Conservation (phyloP, 176 grass and related monocot species). For the Aechmea fasciata region DNA sequence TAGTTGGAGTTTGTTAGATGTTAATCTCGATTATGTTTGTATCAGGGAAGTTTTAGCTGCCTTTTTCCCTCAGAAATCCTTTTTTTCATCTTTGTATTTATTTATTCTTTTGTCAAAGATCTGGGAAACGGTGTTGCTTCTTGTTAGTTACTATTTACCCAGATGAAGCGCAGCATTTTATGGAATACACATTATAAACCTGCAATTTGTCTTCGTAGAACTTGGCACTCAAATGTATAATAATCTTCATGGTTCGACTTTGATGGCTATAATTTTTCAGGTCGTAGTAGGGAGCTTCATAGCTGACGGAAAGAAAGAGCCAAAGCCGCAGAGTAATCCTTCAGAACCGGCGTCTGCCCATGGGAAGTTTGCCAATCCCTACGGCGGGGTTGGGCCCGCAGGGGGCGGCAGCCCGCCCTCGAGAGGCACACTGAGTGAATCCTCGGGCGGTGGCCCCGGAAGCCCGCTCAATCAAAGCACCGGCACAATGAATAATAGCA, state of each 20-base stretch:
- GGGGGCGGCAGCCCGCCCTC: slow-evolving; percentile 50
- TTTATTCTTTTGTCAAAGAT: too few relatives aligned
- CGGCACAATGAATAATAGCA: slow-evolving; percentile 29
- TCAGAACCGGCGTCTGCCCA: slow-evolving; percentile 25
- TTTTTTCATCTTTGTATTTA: too few relatives aligned
- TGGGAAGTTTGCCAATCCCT: slow-evolving; percentile 17
- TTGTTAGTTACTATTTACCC: too few relatives aligned
- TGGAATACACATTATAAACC: too few relatives aligned
- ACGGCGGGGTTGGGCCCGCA: slow-evolving; percentile 1
- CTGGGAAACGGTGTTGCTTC: too few relatives aligned
- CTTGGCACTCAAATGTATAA: not conserved
- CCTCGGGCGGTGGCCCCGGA: slow-evolving; percentile 42
- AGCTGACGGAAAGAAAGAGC: slow-evolving; percentile 47
- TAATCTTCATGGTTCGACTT: not conserved
- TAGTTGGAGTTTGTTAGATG: too few relatives aligned
- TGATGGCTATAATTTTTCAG: slow-evolving; percentile 16
- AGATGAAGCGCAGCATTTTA: too few relatives aligned
- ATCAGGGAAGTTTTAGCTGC: too few relatives aligned
- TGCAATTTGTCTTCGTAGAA: not conserved
- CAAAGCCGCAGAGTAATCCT: slow-evolving; percentile 30
- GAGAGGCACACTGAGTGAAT: slow-evolving; percentile 63
- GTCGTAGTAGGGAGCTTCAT: slow-evolving; percentile 80
- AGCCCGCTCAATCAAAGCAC: slow-evolving; percentile 64
- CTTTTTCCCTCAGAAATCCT: too few relatives aligned
- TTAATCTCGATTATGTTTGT: too few relatives aligned